Percentiles rank a stretch among this genome's conserved stretches.
phyloP scores from a whole-genome alignment of 768 basidiomycete genomes.

The Kwoniella sp. region DNA sequence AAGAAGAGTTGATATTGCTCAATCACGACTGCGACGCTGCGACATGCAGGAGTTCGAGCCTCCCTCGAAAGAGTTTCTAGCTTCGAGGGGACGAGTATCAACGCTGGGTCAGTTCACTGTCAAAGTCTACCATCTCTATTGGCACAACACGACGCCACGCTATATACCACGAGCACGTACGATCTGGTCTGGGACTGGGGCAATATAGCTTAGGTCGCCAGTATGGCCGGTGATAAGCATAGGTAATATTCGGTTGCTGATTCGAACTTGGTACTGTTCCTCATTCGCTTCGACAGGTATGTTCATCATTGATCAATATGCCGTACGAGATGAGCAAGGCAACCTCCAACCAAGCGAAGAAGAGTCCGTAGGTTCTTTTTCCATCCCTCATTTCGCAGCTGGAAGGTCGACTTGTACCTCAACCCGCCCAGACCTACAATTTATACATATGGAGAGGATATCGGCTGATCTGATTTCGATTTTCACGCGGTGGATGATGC shows the following conservation, averaged over 20 bases:
- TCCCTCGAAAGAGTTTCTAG: slow-evolving; percentile 11
- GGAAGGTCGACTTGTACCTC: no score
- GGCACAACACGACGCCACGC: no score
- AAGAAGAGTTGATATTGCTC: no score
- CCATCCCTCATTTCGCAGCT: background rate
- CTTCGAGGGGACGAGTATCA: slow-evolving; percentile 22
- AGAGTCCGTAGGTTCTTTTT: slow-evolving; percentile 26
- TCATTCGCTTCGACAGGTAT: slow-evolving; percentile 30
- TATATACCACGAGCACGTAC: background rate
- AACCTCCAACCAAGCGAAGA: slow-evolving; percentile 25
- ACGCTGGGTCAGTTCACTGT: slow-evolving; percentile 39
- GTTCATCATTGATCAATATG: slow-evolving; percentile 51
- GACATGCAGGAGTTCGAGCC: slow-evolving; percentile 8
- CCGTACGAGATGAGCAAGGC: slow-evolving; percentile 25
- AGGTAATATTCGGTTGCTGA: background rate
- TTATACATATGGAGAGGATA: no score
- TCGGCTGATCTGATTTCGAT: no score
- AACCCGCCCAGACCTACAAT: no score
- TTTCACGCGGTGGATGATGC: no score
- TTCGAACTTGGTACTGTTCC: background rate
- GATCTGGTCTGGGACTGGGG: no score
- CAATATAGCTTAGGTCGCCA: no score
- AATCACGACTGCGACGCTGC: no score
- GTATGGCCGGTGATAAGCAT: no score
- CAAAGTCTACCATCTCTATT: no score